Percentiles rank a stretch among this genome's conserved stretches.
Conservation (phyloP, 2,329 filamentous ascomycete genomes). For the Neurospora sp. region DNA sequence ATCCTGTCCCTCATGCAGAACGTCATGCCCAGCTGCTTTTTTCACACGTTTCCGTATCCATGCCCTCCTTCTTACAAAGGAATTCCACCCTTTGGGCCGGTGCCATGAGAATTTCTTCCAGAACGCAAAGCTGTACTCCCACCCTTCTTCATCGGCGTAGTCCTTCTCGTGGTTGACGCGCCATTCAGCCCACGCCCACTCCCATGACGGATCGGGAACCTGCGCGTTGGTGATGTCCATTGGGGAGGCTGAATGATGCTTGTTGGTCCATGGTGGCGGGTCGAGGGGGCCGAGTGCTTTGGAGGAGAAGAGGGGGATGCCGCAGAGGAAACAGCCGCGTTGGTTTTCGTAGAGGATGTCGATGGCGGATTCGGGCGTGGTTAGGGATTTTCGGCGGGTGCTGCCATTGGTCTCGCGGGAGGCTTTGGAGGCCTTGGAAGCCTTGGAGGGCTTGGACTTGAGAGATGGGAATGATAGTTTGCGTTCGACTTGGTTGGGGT, state of each 20-base stretch:
- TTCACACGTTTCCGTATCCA: conserved; percentile 79
- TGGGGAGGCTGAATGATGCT: conserved; percentile 32
- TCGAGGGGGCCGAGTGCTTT: conserved; percentile 80
- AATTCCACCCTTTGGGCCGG: conserved; percentile 83
- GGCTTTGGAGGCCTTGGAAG: not conserved
- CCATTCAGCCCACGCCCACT: conserved; percentile 70
- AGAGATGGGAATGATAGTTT: not conserved
- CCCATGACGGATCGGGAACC: conserved; percentile 89
- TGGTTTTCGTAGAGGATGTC: conserved; percentile 96
- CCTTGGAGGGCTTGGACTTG: not conserved
- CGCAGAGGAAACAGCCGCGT: conserved; percentile 80
- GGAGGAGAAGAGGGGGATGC: conserved; percentile 78
- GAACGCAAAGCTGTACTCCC: conserved; percentile 94
- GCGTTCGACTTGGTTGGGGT: not conserved
- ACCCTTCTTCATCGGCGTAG: conserved; percentile 79
- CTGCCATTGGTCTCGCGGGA: conserved; percentile 7
- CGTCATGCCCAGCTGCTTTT: conserved; percentile 33
- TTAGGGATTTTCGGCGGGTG: conserved; percentile 19
- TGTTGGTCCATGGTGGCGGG: conserved; percentile 76
- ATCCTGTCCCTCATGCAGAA: conserved; percentile 28
- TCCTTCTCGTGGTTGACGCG: conserved; percentile 55
- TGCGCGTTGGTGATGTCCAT: conserved; percentile 75
- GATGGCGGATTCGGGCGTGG: conserved; percentile 45
- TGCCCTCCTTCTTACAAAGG: conserved; percentile 79
- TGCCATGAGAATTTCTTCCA: conserved; percentile 71